Evolutionary conservation across 192 early-diverging fungal genomes (phyloP), one percentile per base, ranked within the genome.

Genomic region (Phycomyces nitens): DNA sequence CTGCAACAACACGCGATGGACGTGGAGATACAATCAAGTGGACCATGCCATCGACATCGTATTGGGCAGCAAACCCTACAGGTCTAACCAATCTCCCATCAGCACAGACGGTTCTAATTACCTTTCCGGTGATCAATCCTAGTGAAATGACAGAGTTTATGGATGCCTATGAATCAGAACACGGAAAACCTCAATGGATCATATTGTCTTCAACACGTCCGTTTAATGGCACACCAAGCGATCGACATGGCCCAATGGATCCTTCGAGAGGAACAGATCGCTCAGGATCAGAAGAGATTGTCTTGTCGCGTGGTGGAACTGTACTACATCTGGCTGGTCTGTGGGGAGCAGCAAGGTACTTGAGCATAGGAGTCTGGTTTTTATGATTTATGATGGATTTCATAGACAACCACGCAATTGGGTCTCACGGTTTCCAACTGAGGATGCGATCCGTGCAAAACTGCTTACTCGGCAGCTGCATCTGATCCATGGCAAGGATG

Each of bases 401-500:
- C 8, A 15, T 51, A 72, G 80, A 23, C 64, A 84, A 54, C 86
- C 86, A 8, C 60, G 73, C 14, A 76, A 79, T 52, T 88, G 86
- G 80, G 70, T 86, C 11, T 9, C 57, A 10, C 82, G 86, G 40
- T 74, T 86, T 24, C 75, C 73, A 12, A 59, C 76, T 14, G 60
- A 58, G 0, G 77, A 76, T 16, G 60, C 55, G 0, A 40, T 79
- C 10, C 44, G 56, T 5, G 43, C 15, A 12, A 76, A 73, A 54
- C 24, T 70, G 23, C 49, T 67, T 27, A 47, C 66, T 38, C 68
- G 76, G 5, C 78, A 77, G 34, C 29, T 86, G 1, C 84, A 86
- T 65, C 57, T 86, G 20, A 79, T 88, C 41, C 85, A 86, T 58
- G 85, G 84, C 0, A 55, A 63, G 12, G 86, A 88, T 65, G 82